Evolutionary conservation across 208 protist species (phyloP), one percentile per base, ranked within the genome.

Genomic region (Trypanosoma mega): DNA sequence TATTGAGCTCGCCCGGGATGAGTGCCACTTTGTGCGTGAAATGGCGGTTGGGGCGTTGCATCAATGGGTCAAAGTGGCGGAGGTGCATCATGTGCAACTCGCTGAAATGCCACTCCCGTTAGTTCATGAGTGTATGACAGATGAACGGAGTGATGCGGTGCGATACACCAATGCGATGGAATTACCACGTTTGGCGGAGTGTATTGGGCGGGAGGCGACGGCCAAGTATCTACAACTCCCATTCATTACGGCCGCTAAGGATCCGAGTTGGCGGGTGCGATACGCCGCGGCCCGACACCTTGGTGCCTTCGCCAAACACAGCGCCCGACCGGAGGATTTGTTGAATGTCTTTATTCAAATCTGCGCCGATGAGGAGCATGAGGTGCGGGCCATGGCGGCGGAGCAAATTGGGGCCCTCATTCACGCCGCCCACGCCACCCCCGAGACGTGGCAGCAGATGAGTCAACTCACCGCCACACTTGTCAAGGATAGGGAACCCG

Each of bases 241-340:
- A 30, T 85, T 80, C 58, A 58, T 80, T 1, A 47, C 49, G 9
- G 77, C 76, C 20, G 72, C 63, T 29, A 67, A 69, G 18, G 83
- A 93, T 61, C 62, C 64, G 0, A 91, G 81, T 76, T 93, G 83
- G 84, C 78, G 83, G 27, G 87, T 93, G 39, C 77, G 87, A 43
- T 91, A 80, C 74, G 75, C 68, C 20, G 75, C 75, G 6, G 87
- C 83, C 4, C 69, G 57, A 29, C 47, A 76, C 37, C 55, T 93
- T 9, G 80, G 71, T 48, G 48, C 54, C 24, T 79, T 93, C 59
- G 61, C 74, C 16, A 26, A 30, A 5, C 53, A 78, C 24, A 79
- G 84, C 43, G 2, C 66, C 11, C 57, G 70, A 45, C 65, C 82
- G 0, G 80, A 83, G 20, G 75, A 80, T 36, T 47, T 93, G 16